Evolutionary conservation across 106 monocot genomes (phyloP).

Genomic region (Acorus calamus): DNA sequence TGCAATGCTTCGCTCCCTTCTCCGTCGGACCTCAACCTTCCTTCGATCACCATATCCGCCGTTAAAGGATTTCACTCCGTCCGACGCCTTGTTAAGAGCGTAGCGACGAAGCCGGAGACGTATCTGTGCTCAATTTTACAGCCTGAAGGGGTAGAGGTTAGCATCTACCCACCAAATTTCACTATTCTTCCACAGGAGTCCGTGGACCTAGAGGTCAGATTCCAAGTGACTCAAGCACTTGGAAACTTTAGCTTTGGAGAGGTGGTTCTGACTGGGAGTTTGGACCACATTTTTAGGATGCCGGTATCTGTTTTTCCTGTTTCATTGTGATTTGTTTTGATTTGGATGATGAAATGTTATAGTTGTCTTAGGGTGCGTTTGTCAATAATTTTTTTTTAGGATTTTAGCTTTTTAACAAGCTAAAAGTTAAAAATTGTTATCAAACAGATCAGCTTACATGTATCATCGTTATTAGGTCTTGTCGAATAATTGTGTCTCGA

Average conservation of each 20-base stretch:
- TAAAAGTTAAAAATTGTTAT: too few species aligned
- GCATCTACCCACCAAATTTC: slow-evolving; percentile 39
- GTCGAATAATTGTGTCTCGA: too few species aligned
- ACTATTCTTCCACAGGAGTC: slow-evolving; percentile 25
- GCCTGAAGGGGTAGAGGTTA: slow-evolving; percentile 44
- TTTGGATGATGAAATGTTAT: too few species aligned
- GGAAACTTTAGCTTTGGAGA: slow-evolving; percentile 51
- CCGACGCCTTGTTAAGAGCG: slow-evolving; percentile 27
- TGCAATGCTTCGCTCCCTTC: slow-evolving; percentile 19
- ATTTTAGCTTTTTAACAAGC: too few species aligned
- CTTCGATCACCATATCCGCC: slow-evolving; percentile 58
- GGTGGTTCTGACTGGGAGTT: slow-evolving; percentile 49
- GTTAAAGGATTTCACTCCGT: slow-evolving; percentile 23
- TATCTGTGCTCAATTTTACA: slow-evolving; percentile 33
- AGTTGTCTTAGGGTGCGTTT: too few species aligned
- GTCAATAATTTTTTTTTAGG: too few species aligned
- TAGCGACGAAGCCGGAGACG: slow-evolving; percentile 37
- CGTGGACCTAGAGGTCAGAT: slow-evolving; percentile 32
- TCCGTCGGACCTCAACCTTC: slow-evolving; percentile 62
- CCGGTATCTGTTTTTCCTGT: slow-evolving; percentile 39
- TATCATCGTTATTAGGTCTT: too few species aligned
- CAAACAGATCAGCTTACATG: too few species aligned
- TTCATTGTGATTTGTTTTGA: neutral
- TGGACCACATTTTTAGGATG: slow-evolving; percentile 63
- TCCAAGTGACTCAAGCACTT: slow-evolving; percentile 17